phyloP scores from a whole-genome alignment of 495 filamentous ascomycete species.

The Astrothelium macrocarpum region DNA sequence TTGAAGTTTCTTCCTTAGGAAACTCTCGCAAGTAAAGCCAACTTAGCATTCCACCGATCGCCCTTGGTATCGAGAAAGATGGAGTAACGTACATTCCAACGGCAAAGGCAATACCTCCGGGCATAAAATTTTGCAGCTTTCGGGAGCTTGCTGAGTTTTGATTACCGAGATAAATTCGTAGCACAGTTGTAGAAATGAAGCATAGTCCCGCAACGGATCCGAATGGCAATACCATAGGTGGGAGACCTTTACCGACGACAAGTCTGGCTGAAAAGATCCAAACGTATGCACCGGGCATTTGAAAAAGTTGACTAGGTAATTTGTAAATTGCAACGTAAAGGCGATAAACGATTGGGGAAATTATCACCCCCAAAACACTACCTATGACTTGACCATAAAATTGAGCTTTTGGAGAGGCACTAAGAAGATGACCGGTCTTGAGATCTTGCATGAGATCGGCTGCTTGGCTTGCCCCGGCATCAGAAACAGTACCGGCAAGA shows the following conservation, averaged over 20 bases:
- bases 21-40: conserved; percentile 59
- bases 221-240: conserved; percentile 68
- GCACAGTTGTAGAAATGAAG: conserved; percentile 56
- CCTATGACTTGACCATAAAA: conserved; percentile 93
- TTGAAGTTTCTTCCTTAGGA: conserved; percentile 40
- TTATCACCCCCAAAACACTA: conserved; percentile 68
- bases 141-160: conserved; percentile 26
- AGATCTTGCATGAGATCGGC: conserved; percentile 97
- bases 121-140: conserved; percentile 48
- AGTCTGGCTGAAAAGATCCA: conserved; percentile 92
- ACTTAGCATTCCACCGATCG: conserved; percentile 69
- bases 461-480: conserved; percentile 82
- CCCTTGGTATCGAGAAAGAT: conserved; percentile 80
- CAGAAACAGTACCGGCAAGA: conserved; percentile 76
- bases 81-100: conserved; percentile 90
- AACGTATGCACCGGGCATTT: conserved; percentile 83
- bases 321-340: conserved; percentile 81
- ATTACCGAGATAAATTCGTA: conserved; percentile 47
- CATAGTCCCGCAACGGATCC: conserved; percentile 57
- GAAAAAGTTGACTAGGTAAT: conserved; percentile 77
- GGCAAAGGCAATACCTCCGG: conserved; percentile 87
- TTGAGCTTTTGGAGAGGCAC: conserved; percentile 85
- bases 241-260: conserved; percentile 79
- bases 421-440: conserved; percentile 85
- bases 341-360: conserved; percentile 76